These are phyloP conservation scores for Mucor mucedo DNA, from an alignment of 371 early-diverging fungal genomes.

Conservation along the genomic window DNA sequence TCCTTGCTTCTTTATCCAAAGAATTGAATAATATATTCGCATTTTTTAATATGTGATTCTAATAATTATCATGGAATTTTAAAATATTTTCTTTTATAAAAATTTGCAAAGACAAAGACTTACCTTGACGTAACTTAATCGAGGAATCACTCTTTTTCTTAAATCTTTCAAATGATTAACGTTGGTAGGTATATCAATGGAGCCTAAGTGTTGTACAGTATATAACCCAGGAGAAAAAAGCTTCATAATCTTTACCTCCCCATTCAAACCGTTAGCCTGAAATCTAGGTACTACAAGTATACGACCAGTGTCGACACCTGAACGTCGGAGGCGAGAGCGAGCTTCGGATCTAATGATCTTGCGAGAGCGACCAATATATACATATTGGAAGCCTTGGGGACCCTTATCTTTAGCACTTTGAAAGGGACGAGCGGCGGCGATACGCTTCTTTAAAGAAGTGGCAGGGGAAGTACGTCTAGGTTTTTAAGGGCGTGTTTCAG, in stretches of 20 bases:
- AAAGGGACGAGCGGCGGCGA: not conserved
- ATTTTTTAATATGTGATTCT: not conserved
- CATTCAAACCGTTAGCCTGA: not conserved
- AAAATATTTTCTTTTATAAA: not conserved
- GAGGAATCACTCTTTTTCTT: not conserved
- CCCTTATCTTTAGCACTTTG: not conserved
- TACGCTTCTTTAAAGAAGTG: too few relatives aligned
- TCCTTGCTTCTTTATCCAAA: not conserved
- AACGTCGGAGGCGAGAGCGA: not conserved
- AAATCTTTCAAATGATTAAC: not conserved
- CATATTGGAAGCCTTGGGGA: not conserved
- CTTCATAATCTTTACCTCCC: not conserved
- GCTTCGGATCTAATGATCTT: conserved; percentile 1
- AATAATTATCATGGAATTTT: conserved; percentile 1
- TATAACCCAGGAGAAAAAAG: not conserved
- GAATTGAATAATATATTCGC: not conserved
- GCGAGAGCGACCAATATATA: conserved; percentile 3
- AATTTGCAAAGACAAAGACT: not conserved
- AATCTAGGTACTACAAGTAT: too few relatives aligned
- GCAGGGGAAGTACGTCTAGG: too few relatives aligned
- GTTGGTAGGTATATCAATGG: not conserved
- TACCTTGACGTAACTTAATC: not conserved
- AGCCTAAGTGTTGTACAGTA: not conserved
- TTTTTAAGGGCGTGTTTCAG: too few relatives aligned
- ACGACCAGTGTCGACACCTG: not conserved